Conservation (phyloP, 768 basidiomycete species). For the Erythrobasidium yunnanense region DNA sequence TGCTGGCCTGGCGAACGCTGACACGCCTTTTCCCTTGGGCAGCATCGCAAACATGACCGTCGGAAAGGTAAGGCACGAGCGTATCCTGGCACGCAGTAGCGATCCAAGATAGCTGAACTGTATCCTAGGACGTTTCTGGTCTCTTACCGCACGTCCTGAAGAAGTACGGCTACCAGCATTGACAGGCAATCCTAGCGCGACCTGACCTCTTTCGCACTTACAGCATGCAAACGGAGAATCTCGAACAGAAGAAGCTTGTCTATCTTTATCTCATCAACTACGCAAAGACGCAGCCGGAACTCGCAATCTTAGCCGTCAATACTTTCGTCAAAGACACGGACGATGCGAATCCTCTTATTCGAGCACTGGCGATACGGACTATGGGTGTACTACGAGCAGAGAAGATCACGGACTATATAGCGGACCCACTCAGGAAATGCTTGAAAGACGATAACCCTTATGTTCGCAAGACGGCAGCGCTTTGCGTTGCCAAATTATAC, state of each 20-base stretch:
- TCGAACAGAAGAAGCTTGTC: slow-evolving; percentile 99
- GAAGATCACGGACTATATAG: slow-evolving; percentile 99
- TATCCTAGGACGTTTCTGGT: slow-evolving; percentile 47
- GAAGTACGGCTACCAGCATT: no score
- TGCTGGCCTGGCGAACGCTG: background rate
- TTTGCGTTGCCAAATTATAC: slow-evolving; percentile 94
- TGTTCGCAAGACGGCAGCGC: slow-evolving; percentile 91
- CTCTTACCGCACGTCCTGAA: slow-evolving; percentile 96
- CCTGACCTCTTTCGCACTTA: no score
- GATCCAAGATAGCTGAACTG: background rate
- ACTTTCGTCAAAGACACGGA: slow-evolving; percentile 94
- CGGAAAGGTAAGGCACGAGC: slow-evolving; percentile 52
- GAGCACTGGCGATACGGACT: slow-evolving; percentile 90
- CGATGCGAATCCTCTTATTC: slow-evolving; percentile 89
- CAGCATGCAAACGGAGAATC: slow-evolving; percentile 93
- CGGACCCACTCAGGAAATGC: slow-evolving; percentile 81
- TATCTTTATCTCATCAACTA: slow-evolving; percentile 99
- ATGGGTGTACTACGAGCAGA: slow-evolving; percentile 96
- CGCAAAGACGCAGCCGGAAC: slow-evolving; percentile 95
- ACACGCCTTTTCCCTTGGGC: no score
- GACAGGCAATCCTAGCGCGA: slow-evolving; percentile 29
- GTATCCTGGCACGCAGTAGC: background rate
- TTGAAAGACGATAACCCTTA: slow-evolving; percentile 94
- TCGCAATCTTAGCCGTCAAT: slow-evolving; percentile 96
- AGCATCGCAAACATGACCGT: slow-evolving; percentile 99